Conservation (phyloP, 257 asterid species). For the Perilla frutescens region DNA sequence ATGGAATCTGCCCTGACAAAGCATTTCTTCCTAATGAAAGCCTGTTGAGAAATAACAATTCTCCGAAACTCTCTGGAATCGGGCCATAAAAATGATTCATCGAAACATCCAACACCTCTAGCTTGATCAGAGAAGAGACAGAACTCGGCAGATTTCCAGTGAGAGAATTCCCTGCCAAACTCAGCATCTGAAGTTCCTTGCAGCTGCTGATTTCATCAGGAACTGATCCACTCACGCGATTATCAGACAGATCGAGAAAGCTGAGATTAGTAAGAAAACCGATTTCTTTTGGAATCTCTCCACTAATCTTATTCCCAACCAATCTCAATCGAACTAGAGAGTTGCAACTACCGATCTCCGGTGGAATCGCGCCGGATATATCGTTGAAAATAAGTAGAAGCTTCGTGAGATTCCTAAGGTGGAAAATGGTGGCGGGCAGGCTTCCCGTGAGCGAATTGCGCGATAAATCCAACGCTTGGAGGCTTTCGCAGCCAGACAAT, state of each 20-base stretch:
- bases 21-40: constrained; percentile 60
- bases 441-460: constrained; percentile 66
- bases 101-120: constrained; percentile 70
- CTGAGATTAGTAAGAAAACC: constrained; percentile 58
- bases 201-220: constrained; percentile 77
- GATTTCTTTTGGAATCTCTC: constrained; percentile 65
- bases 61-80: constrained; percentile 63
- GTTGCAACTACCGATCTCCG: constrained; percentile 66
- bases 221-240: constrained; percentile 54
- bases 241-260: constrained; percentile 75
- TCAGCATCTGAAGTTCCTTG: constrained; percentile 66
- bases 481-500: constrained; percentile 67
- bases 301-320: constrained; percentile 61
- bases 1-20: constrained; percentile 64
- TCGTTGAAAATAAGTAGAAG: constrained; percentile 69
- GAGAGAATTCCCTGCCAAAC: constrained; percentile 65
- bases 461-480: constrained; percentile 76
- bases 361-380: constrained; percentile 70
- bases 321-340: constrained; percentile 67
- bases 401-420: constrained; percentile 64
- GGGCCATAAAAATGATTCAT: constrained; percentile 57
- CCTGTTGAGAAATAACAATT: constrained; percentile 56
- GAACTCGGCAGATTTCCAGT: constrained; percentile 56
- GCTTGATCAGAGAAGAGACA: constrained; percentile 53
- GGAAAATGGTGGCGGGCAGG: constrained; percentile 62